Evolutionary conservation across 345 rosid genomes (phyloP).

Genomic region (Trapa incisa): DNA sequence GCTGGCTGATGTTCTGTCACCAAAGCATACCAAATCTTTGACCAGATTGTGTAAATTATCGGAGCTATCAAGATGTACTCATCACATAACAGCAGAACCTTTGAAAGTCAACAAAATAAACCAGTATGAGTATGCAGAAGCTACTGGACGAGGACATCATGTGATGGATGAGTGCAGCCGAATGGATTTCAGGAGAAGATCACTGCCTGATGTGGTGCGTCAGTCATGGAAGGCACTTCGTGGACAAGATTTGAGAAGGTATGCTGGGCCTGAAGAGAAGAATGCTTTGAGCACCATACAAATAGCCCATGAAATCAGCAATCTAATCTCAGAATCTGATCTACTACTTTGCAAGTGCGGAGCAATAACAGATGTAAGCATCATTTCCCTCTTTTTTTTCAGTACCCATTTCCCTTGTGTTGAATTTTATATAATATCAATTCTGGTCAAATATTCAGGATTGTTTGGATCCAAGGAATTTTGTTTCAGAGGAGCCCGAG

Average conservation of each 20-base stretch:
- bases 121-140: slow-evolving; percentile 24
- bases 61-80: slow-evolving; percentile 20
- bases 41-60: slow-evolving; percentile 18
- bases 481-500: too few species aligned
- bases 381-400: too few species aligned
- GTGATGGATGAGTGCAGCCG: slow-evolving; percentile 85
- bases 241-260: slow-evolving; percentile 27
- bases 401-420: too few species aligned
- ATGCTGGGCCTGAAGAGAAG: slow-evolving; percentile 21
- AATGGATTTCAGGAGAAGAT: slow-evolving; percentile 39
- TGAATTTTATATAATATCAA: too few species aligned
- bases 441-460: slow-evolving; percentile 32
- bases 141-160: slow-evolving; percentile 28
- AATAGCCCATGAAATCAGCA: slow-evolving; percentile 15
- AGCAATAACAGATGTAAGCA: too few species aligned
- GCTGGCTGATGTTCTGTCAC: slow-evolving; percentile 15
- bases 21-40: slow-evolving; percentile 15
- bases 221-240: slow-evolving; percentile 63
- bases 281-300: slow-evolving; percentile 20
- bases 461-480: slow-evolving; percentile 23
- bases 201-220: slow-evolving; percentile 29
- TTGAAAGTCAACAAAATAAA: slow-evolving; percentile 32
- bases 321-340: too few species aligned
- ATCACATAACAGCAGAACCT: slow-evolving; percentile 30
- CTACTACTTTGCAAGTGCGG: too few species aligned